Conservation (phyloP, 2,329 filamentous ascomycete species). For the Penicillium decumbens region DNA sequence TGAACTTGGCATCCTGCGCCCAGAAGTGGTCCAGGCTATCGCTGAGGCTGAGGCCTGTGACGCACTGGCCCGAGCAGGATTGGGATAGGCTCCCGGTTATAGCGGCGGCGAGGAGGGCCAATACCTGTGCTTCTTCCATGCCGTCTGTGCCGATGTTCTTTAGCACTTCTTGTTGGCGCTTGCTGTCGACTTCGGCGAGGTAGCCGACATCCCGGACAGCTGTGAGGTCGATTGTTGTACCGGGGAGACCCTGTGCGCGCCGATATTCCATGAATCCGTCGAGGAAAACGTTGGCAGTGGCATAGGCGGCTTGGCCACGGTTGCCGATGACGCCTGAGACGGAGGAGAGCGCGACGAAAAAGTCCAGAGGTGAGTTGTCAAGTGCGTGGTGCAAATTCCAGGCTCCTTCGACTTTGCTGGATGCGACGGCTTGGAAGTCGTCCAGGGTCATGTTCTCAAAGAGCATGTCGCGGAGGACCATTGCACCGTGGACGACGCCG, state of each 20-base stretch:
- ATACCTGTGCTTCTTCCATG: conserved; percentile 48
- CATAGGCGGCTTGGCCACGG: conserved; percentile 27
- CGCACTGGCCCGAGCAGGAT: conserved; percentile 49
- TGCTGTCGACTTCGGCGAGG: conserved; percentile 17
- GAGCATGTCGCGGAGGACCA: conserved; percentile 40
- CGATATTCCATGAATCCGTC: conserved; percentile 28
- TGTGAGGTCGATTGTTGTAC: conserved; percentile 28
- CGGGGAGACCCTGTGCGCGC: conserved; percentile 22
- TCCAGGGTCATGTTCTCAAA: conserved; percentile 31
- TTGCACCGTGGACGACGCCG: conserved; percentile 46
- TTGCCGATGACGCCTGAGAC: conserved; percentile 28
- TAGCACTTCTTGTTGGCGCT: conserved; percentile 21
- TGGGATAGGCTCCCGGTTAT: conserved; percentile 45
- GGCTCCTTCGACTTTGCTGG: conserved; percentile 22
- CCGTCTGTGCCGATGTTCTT: conserved; percentile 25
- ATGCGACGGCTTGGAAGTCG: conserved; percentile 19
- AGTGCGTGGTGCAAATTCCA: conserved; percentile 32
- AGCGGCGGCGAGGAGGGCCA: conserved; percentile 51
- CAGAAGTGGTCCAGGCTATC: conserved; percentile 47
- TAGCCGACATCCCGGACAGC: conserved; percentile 24
- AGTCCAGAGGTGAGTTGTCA: conserved; percentile 18
- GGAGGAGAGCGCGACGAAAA: conserved; percentile 29
- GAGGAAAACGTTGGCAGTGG: conserved; percentile 26
- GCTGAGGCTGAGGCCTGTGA: conserved; percentile 51
- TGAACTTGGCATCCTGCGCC: conserved; percentile 53